Percentiles rank a stretch among this genome's conserved stretches.
phyloP scores from a whole-genome alignment of 805 yeast species.

The Candida sanyiensis region DNA sequence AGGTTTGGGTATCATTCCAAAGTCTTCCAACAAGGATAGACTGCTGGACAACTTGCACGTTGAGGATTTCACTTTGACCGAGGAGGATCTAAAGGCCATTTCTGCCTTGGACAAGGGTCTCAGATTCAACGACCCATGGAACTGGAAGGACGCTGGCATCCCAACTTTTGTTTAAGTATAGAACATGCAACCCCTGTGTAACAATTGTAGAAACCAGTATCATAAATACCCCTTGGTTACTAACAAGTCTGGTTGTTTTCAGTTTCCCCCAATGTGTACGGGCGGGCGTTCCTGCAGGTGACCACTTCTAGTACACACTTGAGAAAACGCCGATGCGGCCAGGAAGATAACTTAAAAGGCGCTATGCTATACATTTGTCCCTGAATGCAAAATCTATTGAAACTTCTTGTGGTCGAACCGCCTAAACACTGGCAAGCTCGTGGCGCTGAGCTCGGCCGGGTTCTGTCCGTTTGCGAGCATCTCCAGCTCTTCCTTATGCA shows the following conservation, averaged over 20 bases:
- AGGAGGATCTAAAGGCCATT: constrained; percentile 49
- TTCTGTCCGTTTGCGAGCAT: constrained; percentile 21
- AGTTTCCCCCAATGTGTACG: too few relatives aligned
- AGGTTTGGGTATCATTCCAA: constrained; percentile 72
- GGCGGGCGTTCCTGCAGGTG: too few relatives aligned
- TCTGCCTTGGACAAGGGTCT: constrained; percentile 57
- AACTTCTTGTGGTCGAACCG: constrained; percentile 16
- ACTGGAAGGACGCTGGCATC: constrained; percentile 24
- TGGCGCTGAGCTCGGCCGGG: constrained; percentile 14
- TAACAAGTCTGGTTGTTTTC: too few relatives aligned
- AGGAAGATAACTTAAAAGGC: not conserved
- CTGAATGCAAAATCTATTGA: too few relatives aligned
- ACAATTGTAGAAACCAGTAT: too few relatives aligned
- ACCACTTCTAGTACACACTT: too few relatives aligned
- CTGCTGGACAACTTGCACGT: constrained; percentile 54
- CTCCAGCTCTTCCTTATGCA: constrained; percentile 25
- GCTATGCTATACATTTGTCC: not conserved
- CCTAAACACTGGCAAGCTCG: constrained; percentile 36
- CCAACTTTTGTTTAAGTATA: constrained; percentile 22
- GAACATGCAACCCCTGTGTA: too few relatives aligned
- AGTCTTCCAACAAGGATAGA: constrained; percentile 65
- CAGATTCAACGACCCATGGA: constrained; percentile 77
- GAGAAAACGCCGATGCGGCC: too few relatives aligned
- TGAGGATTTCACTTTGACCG: constrained; percentile 49
- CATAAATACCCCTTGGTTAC: too few relatives aligned